phyloP scores from a whole-genome alignment of 129 eudicot genomes.

The Smallanthus sonchifolius region DNA sequence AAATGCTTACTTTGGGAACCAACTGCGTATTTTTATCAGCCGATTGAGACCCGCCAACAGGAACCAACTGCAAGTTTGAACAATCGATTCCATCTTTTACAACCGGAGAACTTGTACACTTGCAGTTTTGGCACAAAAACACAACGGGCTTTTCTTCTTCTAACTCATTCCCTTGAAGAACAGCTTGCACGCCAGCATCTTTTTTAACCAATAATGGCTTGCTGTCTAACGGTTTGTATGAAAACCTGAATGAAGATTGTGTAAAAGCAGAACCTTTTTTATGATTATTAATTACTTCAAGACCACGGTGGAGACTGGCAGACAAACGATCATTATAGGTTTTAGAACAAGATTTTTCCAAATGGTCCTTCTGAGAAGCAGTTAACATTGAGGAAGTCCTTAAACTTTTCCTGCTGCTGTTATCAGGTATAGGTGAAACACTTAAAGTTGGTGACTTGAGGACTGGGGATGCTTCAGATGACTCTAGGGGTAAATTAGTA shows the following conservation, averaged over 20 bases:
- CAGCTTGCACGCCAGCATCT: conserved; percentile 79
- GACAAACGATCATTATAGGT: conserved; percentile 52
- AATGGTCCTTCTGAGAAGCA: conserved; percentile 54
- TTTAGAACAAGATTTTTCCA: conserved; percentile 19
- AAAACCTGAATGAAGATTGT: conserved; percentile 64
- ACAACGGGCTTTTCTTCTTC: conserved; percentile 25
- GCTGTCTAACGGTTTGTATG: conserved; percentile 50
- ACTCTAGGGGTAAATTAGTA: conserved; percentile 37
- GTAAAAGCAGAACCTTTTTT: conserved; percentile 45
- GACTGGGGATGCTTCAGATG: conserved; percentile 49
- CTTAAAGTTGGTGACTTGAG: conserved; percentile 73
- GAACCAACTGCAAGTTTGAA: conserved; percentile 64
- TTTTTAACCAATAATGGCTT: conserved; percentile 46
- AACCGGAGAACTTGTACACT: conserved; percentile 31
- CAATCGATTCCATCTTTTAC: conserved; percentile 32
- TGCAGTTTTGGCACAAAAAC: conserved; percentile 64
- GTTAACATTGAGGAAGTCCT: conserved; percentile 55
- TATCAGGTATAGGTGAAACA: conserved; percentile 60
- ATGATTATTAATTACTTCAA: conserved; percentile 60
- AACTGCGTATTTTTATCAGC: conserved; percentile 50
- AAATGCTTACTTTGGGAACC: conserved; percentile 74
- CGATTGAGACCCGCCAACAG: conserved; percentile 47
- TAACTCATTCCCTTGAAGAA: conserved; percentile 35
- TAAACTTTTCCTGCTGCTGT: conserved; percentile 68
- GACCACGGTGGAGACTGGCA: conserved; percentile 82